phyloP scores from a whole-genome alignment of 2,329 filamentous ascomycete genomes.

The Apiospora malaysiana region DNA sequence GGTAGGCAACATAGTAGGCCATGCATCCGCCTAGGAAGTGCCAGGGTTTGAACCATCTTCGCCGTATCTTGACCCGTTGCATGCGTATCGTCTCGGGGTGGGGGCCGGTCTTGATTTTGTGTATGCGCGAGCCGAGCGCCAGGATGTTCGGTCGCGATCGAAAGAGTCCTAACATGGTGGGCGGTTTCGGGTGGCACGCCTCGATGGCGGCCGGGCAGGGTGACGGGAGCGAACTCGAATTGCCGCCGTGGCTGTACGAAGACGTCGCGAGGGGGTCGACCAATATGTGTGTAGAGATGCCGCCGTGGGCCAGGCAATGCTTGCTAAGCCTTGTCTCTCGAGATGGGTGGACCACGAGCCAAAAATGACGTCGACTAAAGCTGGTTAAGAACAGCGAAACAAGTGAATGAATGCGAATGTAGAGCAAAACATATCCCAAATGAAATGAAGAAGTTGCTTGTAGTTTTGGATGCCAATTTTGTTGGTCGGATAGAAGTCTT shows the following conservation, averaged over 20 bases:
- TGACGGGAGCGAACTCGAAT: neutral
- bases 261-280: neutral
- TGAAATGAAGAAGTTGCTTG: constrained; percentile 2
- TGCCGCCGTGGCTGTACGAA: neutral
- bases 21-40: constrained; percentile 33
- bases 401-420: neutral
- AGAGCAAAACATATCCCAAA: neutral
- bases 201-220: constrained; percentile 33
- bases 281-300: neutral
- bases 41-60: constrained; percentile 35
- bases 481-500: neutral
- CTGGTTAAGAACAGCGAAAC: neutral
- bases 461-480: neutral
- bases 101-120: constrained; percentile 21
- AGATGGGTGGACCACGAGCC: constrained; percentile 12
- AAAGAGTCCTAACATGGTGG: constrained; percentile 38
- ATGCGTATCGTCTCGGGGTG: constrained; percentile 33
- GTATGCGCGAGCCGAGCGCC: constrained; percentile 25
- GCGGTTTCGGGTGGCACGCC: constrained; percentile 29
- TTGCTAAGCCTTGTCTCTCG: neutral
- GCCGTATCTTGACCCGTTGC: constrained; percentile 37
- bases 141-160: constrained; percentile 33
- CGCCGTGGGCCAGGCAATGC: constrained; percentile 7
- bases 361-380: constrained; percentile 3
- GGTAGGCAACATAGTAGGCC: constrained; percentile 44